Percentiles rank a stretch among this genome's conserved stretches.
Evolutionary conservation across 2,329 filamentous ascomycete species (phyloP).

Genomic region (Aureobasidium sp.): DNA sequence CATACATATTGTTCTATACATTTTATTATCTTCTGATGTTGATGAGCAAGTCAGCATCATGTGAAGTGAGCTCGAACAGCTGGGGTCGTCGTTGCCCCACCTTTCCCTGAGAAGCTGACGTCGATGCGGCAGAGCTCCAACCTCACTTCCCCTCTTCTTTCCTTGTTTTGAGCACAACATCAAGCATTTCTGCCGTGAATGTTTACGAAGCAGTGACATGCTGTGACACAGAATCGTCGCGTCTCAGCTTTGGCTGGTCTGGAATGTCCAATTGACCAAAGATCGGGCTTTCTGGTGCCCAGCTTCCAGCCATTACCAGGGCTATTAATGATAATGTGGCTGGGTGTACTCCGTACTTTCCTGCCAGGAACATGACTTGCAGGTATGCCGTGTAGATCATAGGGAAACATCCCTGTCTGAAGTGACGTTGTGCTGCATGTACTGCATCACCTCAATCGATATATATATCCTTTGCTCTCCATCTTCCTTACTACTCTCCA

Average conservation of each 20-base stretch:
- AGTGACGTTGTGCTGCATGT: not conserved
- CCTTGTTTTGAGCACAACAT: not conserved
- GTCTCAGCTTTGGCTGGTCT: not conserved
- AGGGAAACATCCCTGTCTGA: not conserved
- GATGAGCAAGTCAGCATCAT: too few relatives aligned
- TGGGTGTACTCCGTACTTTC: not conserved
- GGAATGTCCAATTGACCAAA: not conserved
- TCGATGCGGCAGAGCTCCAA: not conserved
- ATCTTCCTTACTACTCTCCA: too few relatives aligned
- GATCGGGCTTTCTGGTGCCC: not conserved
- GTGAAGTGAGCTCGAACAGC: not conserved
- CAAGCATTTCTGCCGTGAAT: not conserved
- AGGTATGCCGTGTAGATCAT: not conserved
- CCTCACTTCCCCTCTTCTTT: not conserved
- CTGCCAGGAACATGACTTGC: not conserved
- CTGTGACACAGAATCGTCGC: not conserved
- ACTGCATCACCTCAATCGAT: too few relatives aligned
- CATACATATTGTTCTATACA: not conserved
- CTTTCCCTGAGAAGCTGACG: not conserved
- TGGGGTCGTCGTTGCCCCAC: not conserved
- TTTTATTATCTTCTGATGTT: not conserved
- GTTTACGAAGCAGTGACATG: not conserved
- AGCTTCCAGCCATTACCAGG: not conserved
- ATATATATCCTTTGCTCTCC: too few relatives aligned
- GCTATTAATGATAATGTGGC: not conserved